Conservation (phyloP, 371 early-diverging fungal species). For the Mortierella sp. region DNA sequence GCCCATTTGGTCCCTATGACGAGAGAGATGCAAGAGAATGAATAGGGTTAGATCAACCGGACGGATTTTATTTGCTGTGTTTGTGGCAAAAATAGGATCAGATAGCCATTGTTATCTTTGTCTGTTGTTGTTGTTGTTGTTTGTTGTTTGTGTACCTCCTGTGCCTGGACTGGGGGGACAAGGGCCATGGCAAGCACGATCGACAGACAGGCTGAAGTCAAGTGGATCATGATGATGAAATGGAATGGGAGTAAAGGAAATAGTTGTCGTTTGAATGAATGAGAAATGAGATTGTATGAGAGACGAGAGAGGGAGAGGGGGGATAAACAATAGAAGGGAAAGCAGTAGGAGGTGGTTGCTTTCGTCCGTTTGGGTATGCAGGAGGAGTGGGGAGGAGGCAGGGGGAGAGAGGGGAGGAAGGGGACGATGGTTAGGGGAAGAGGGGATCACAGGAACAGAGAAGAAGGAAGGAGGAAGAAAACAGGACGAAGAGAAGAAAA, state of each 20-base stretch:
- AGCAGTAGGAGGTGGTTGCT: constrained; percentile 1
- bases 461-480: not conserved
- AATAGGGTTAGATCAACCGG: not conserved
- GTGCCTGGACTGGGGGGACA: constrained; percentile 14
- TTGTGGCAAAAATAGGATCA: too few relatives aligned
- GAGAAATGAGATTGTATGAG: not conserved
- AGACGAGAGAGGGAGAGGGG: not conserved
- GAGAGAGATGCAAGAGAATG: not conserved
- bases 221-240: not conserved
- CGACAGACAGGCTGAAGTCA: constrained; percentile 5
- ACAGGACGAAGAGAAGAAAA: not conserved
- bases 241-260: not conserved
- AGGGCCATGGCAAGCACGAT: constrained; percentile 14
- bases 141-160: not conserved
- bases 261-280: not conserved
- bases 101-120: too few relatives aligned
- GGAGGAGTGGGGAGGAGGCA: not conserved
- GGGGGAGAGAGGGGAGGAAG: not conserved
- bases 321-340: not conserved
- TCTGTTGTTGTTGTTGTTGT: too few relatives aligned
- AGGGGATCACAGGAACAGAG: not conserved
- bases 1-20: not conserved
- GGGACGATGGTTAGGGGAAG: not conserved
- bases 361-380: not conserved
- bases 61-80: not conserved